phyloP scores from a whole-genome alignment of 257 asterid genomes.

The Salvia hispanica region DNA sequence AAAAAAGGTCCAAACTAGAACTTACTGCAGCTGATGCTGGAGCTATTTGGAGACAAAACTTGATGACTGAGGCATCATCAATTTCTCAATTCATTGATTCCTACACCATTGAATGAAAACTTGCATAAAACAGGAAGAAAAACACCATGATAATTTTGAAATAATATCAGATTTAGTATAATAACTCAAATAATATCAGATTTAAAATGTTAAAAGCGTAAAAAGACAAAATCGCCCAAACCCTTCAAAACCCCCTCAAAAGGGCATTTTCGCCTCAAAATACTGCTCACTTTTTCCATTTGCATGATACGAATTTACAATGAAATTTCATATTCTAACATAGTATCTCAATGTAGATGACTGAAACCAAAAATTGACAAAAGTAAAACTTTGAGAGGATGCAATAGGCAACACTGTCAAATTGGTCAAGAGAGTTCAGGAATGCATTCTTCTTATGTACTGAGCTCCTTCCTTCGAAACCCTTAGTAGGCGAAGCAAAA shows the following conservation, averaged over 20 bases:
- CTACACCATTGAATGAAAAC: slow-evolving; percentile 18
- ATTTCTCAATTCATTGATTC: slow-evolving; percentile 9
- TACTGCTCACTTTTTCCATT: too few species aligned
- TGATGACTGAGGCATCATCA: slow-evolving; percentile 15
- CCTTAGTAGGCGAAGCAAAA: background rate
- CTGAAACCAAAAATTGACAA: background rate
- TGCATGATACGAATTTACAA: too few species aligned
- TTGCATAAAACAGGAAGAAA: slow-evolving; percentile 22
- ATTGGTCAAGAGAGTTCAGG: background rate
- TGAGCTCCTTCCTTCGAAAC: background rate
- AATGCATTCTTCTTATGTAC: background rate
- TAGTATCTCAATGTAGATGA: background rate
- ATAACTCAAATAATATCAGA: too few species aligned
- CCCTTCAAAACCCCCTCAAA: too few species aligned
- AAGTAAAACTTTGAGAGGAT: background rate
- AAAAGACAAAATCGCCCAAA: too few species aligned
- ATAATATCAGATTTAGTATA: too few species aligned
- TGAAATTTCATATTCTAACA: background rate
- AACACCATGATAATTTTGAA: too few species aligned
- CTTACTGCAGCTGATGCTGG: slow-evolving; percentile 28
- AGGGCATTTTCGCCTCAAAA: too few species aligned
- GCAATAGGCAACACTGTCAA: background rate
- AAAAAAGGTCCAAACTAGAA: slow-evolving; percentile 5
- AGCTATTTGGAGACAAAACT: slow-evolving; percentile 22
- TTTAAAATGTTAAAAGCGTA: too few species aligned